Percentiles rank a stretch among this genome's conserved stretches.
Evolutionary conservation across 1,284 basidiomycete species (phyloP).

Genomic region (Papiliotrema fonsecae): DNA sequence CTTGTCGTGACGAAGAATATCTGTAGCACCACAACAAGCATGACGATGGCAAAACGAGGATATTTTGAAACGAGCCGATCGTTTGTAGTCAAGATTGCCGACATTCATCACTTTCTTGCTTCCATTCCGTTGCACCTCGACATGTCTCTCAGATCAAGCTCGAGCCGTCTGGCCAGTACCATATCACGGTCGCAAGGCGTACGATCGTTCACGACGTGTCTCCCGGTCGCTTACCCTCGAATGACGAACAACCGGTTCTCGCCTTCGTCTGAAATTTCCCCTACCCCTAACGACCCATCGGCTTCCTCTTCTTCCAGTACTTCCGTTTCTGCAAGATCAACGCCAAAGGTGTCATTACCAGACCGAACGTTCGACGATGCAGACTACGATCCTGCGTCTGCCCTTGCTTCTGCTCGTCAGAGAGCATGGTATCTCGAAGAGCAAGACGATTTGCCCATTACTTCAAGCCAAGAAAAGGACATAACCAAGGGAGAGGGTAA

Average conservation of each 20-base stretch:
- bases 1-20: neutral
- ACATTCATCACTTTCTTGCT: neutral
- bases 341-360: neutral
- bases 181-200: neutral
- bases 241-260: neutral
- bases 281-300: neutral
- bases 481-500: too few species aligned
- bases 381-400: neutral
- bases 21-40: neutral
- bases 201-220: neutral
- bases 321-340: neutral
- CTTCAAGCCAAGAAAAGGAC: neutral
- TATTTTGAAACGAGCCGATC: neutral
- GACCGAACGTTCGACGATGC: neutral
- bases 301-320: neutral
- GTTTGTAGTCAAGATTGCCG: neutral
- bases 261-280: neutral
- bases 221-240: neutral
- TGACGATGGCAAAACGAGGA: neutral
- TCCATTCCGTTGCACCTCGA: neutral
- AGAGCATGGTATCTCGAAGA: slow-evolving; percentile 15
- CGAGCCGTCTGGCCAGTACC: neutral
- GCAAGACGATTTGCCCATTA: neutral
- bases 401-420: neutral
- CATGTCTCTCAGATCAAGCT: neutral